phyloP scores from a whole-genome alignment of 306 rosid genomes.

The Sesbania bispinosa region DNA sequence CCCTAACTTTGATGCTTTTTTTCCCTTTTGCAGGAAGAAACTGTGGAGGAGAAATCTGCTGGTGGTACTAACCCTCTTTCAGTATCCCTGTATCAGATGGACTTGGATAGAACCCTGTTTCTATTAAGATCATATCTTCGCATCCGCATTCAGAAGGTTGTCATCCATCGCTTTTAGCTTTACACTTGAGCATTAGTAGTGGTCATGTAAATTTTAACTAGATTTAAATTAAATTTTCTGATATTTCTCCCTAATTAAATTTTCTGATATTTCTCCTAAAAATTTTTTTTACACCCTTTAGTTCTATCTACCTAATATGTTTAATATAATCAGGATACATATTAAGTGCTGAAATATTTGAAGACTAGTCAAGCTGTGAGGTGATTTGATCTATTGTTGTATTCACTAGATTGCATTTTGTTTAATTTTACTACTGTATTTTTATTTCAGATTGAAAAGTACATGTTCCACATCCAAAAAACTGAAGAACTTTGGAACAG shows the following conservation, averaged over 20 bases:
- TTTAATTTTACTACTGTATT: conserved; percentile 7
- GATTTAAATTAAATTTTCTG: neutral
- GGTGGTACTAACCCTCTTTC: conserved; percentile 62
- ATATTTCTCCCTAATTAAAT: neutral
- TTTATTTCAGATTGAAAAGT: conserved; percentile 71
- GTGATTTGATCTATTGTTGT: conserved; percentile 1
- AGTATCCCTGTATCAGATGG: conserved; percentile 92
- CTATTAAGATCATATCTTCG: conserved; percentile 81
- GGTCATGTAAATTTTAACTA: neutral
- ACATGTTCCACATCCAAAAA: conserved; percentile 63
- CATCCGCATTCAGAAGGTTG: conserved; percentile 85
- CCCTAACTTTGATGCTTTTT: neutral
- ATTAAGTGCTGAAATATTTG: conserved; percentile 1
- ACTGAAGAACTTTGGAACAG: conserved; percentile 57
- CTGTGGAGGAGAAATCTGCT: conserved; percentile 59
- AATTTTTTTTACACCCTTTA: neutral
- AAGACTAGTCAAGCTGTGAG: neutral
- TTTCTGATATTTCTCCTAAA: neutral
- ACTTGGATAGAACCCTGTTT: conserved; percentile 82
- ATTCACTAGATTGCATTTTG: neutral
- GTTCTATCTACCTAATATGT: neutral
- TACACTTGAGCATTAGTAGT: neutral
- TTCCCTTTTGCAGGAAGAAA: conserved; percentile 64
- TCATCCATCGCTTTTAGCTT: conserved; percentile 22
- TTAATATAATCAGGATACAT: neutral